phyloP scores from a whole-genome alignment of 2,329 filamentous ascomycete genomes.

The Raffaelea albimanens region DNA sequence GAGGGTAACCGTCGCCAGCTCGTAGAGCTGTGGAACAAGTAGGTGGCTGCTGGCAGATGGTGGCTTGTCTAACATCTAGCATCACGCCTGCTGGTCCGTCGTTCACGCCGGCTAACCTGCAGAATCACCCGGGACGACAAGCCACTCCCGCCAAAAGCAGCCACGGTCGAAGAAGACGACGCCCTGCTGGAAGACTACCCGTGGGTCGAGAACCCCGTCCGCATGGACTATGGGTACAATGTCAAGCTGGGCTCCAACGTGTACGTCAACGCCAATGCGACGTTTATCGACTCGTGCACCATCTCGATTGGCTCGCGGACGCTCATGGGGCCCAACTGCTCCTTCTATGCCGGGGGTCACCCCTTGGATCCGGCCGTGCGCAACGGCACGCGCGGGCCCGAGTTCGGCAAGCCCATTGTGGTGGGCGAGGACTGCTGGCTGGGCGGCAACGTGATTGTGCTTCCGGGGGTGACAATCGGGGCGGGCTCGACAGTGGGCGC shows the following conservation, averaged over 20 bases:
- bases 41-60: too few relatives aligned
- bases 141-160: constrained; percentile 50
- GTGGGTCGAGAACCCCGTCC: constrained; percentile 61
- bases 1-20: constrained; percentile 51
- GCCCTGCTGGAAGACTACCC: constrained; percentile 53
- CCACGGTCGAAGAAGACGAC: constrained; percentile 55
- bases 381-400: constrained; percentile 66
- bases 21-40: constrained; percentile 65
- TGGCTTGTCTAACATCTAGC: too few relatives aligned
- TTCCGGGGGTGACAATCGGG: constrained; percentile 72
- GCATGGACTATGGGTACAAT: constrained; percentile 71
- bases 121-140: constrained; percentile 55
- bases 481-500: constrained; percentile 66
- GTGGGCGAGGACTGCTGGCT: constrained; percentile 79
- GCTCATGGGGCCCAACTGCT: constrained; percentile 69
- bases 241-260: constrained; percentile 59
- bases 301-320: constrained; percentile 71
- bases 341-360: constrained; percentile 66
- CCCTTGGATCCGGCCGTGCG: constrained; percentile 66
- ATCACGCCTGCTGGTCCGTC: too few relatives aligned
- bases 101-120: background rate
- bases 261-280: constrained; percentile 66
- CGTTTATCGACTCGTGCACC: constrained; percentile 66
- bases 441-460: constrained; percentile 59
- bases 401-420: constrained; percentile 61